Conservation (phyloP, 164 flowering plant genomes). For the Paratinospora sagittata region DNA sequence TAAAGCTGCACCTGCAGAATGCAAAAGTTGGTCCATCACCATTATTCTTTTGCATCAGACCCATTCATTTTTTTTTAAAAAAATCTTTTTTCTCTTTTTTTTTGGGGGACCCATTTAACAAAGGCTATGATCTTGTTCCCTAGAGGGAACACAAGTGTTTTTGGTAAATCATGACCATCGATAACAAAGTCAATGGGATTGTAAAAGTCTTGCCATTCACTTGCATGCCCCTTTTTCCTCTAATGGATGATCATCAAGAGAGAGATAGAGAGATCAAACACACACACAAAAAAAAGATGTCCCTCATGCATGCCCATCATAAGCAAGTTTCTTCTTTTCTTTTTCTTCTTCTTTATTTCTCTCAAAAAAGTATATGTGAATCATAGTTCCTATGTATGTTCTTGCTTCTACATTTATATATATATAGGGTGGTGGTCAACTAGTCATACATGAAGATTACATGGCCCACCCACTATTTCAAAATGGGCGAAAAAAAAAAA, state of each 20-base stretch:
- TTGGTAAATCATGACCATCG: slow-evolving; percentile 40
- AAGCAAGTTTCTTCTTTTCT: background rate
- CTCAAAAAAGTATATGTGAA: background rate
- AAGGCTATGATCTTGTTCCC: slow-evolving; percentile 47
- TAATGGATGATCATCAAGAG: background rate
- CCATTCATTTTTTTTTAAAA: slow-evolving; percentile 23
- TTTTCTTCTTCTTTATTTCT: background rate
- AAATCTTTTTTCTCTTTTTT: no score
- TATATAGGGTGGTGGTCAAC: background rate
- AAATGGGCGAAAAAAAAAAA: no score
- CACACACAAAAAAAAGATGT: no score
- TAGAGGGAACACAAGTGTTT: slow-evolving; percentile 18
- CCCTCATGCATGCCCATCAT: background rate
- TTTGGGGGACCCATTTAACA: slow-evolving; percentile 12
- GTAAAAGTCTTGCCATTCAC: slow-evolving; percentile 1
- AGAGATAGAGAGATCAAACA: background rate
- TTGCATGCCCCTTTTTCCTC: background rate
- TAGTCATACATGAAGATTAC: no score
- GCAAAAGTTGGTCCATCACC: slow-evolving; percentile 15
- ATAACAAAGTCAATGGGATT: slow-evolving; percentile 43
- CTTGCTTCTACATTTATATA: background rate
- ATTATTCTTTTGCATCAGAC: slow-evolving; percentile 15
- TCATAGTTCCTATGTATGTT: background rate
- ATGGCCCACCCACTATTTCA: background rate
- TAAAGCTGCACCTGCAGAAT: slow-evolving; percentile 13